Evolutionary conservation across 192 early-diverging fungal genomes (phyloP), one percentile per base, ranked within the genome.

Genomic region (Chytriomyces sp.): DNA sequence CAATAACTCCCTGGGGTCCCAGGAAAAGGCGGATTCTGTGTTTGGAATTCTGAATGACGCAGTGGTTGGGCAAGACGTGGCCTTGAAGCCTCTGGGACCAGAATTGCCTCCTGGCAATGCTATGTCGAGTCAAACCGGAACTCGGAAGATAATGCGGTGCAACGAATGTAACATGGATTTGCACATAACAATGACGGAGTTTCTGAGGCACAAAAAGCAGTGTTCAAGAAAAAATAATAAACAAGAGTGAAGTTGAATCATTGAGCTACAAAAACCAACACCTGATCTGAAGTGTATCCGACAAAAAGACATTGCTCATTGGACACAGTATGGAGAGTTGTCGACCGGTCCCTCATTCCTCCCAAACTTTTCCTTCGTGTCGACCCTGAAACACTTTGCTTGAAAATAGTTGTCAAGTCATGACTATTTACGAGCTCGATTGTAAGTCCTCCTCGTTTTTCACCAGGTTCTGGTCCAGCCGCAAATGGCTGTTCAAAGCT

Each of bases 141-240:
- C 33, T 36, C 38, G 69, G 17, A 70, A 36, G 38, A 10, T 40
- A 6, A 52, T 66, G 52, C 34, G 26, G 36, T 80, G 76, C 64
- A 14, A 26, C n/a, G 38, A 53, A 26, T 79, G 73, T 54, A 69
- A 41, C 14, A 32, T 76, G n/a, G 37, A 40, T 26, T 60, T 65
- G 30, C 32, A 59, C 26, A 37, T 64, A 37, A 81, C 66, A 12
- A 56, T 64, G 12, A 61, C 66, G 32, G 78, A 80, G 52, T 33
- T 68, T 30, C 55, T 81, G 56, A 54, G 63, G 37, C 80, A 81
- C 70, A 78, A 70, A 49, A 49, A n/a, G 22, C 22, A 49, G 22
- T n/a, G 44, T 49, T 49, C 22, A 22, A 49, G 22, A 22, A 49
- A 49, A 49, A 49, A 49, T 49, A 22, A 49, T n/a, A 49, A 49